A percentile compares a stretch with the other conserved stretches of the same genome.
Evolutionary conservation across 2,329 filamentous ascomycete genomes (phyloP).

Genomic region (Intubia oerlemansii): DNA sequence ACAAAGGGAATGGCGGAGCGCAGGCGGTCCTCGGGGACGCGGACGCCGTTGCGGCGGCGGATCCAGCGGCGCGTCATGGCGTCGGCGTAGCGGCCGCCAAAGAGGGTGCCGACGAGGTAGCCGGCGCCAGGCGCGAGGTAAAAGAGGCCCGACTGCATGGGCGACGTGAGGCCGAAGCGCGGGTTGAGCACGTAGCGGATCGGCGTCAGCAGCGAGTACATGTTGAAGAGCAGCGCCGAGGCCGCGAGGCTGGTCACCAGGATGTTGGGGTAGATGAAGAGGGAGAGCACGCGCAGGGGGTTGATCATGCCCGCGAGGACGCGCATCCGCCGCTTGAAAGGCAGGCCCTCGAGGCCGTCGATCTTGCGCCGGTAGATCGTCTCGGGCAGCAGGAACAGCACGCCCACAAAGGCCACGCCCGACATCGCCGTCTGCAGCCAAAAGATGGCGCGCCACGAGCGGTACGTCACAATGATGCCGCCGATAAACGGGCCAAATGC

Average conservation of each 20-base stretch:
- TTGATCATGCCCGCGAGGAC: conserved; percentile 38
- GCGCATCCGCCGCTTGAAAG: conserved; percentile 18
- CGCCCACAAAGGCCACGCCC: conserved; percentile 29
- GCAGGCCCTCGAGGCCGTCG: conserved; percentile 29
- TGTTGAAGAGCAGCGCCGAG: conserved; percentile 46
- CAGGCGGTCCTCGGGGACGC: conserved; percentile 49
- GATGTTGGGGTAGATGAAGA: conserved; percentile 45
- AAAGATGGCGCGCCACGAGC: conserved; percentile 46
- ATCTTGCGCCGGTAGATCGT: conserved; percentile 39
- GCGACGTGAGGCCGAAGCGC: conserved; percentile 40
- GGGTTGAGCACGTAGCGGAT: conserved; percentile 53
- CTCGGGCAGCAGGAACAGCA: conserved; percentile 42
- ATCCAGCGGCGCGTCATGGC: conserved; percentile 40
- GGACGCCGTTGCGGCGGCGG: conserved; percentile 25
- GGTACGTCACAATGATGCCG: conserved; percentile 47
- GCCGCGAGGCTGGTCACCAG: conserved; percentile 34
- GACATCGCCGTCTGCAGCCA: conserved; percentile 46
- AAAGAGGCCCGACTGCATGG: conserved; percentile 44
- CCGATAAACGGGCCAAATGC: conserved; percentile 38
- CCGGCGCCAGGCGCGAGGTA: conserved; percentile 49
- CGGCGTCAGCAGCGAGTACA: conserved; percentile 45
- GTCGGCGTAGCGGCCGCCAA: conserved; percentile 50
- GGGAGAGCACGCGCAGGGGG: conserved; percentile 31
- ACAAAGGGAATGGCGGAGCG: conserved; percentile 38
- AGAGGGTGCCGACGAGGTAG: conserved; percentile 42